Base-by-base conservation (phyloP, 108 stramenopile species). In the Cyclotella baltica region DNA sequence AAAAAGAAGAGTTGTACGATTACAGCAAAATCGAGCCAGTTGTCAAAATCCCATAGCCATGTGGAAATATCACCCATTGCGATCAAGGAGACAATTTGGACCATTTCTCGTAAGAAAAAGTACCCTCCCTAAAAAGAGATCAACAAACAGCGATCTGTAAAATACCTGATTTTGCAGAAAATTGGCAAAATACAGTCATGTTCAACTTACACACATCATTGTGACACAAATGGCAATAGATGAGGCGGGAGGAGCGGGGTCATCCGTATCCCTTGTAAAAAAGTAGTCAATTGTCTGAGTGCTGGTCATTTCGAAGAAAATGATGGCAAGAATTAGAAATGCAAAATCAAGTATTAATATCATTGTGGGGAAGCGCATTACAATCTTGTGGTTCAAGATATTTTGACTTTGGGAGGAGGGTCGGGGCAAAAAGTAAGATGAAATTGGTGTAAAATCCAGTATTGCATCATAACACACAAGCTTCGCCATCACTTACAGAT, bases 321-420 rank as follows among this genome's bases (percentile, higher is more conserved):
- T 81, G 70, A 95, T 95, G 33, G 88, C 48, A 31, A 79, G 28
- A 16, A 92, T 70, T 11, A 89, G 72, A 72, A 92, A 83, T 71
- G 85, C 83, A n/a, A 87, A 84, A 74, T 95, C 92, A 30, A 92
- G 40, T 80, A 95, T 89, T 36, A 93, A 65, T 68, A 95, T 86
- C 58, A 84, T 78, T 18, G 94, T 95, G 3, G 92, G 94, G 69
- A 95, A 95, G 3, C 92, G 74, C 72, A 88, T 85, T 11, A 90
- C 83, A 70, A 92, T 95, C 51, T 90, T 92, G 64, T 87, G 73
- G 67, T 95, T 95, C 52, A 95, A 66, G 29, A 95, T 88, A 25
- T 34, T 37, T 62, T 70, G 68, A 38, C 63, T 64, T 0, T 58
- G 9, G n/a, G n/a, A n/a, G n/a, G n/a, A n/a, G n/a, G n/a, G n/a